Conservation (phyloP, 371 early-diverging fungal species). For the Haplosporangium sp. region DNA sequence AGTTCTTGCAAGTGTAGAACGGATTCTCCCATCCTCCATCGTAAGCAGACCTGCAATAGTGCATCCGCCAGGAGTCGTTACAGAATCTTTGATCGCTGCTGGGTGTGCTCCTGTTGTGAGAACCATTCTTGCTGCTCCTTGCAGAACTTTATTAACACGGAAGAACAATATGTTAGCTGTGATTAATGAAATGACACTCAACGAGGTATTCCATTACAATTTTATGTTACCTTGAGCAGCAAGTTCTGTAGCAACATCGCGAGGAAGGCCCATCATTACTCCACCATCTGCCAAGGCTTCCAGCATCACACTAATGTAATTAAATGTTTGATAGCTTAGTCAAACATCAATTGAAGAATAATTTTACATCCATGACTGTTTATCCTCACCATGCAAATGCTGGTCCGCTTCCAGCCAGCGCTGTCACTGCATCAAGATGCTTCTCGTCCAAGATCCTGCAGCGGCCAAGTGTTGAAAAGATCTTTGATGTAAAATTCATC, state of each 20-base stretch:
- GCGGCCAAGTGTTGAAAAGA: slow-evolving; percentile 63
- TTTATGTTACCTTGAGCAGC: slow-evolving; percentile 61
- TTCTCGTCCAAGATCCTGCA: slow-evolving; percentile 62
- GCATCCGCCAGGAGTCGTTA: slow-evolving; percentile 69
- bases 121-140: slow-evolving; percentile 67
- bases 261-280: slow-evolving; percentile 67
- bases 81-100: slow-evolving; percentile 65
- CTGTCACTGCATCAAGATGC: slow-evolving; percentile 66
- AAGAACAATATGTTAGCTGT: not conserved
- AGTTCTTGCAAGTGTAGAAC: slow-evolving; percentile 64
- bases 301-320: slow-evolving; percentile 61
- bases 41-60: slow-evolving; percentile 67
- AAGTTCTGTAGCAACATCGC: slow-evolving; percentile 62
- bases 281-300: slow-evolving; percentile 68
- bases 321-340: not conserved
- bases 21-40: slow-evolving; percentile 68
- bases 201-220: too few species aligned
- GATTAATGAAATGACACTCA: too few species aligned
- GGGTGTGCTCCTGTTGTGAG: slow-evolving; percentile 63
- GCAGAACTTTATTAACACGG: slow-evolving; percentile 42
- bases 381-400: slow-evolving; percentile 63
- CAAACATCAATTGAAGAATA: not conserved
- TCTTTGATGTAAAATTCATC: slow-evolving; percentile 55
- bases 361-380: too few species aligned
- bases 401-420: slow-evolving; percentile 64